phyloP scores from a whole-genome alignment of 139 green algal genomes.

The Coelastrella sp. region DNA sequence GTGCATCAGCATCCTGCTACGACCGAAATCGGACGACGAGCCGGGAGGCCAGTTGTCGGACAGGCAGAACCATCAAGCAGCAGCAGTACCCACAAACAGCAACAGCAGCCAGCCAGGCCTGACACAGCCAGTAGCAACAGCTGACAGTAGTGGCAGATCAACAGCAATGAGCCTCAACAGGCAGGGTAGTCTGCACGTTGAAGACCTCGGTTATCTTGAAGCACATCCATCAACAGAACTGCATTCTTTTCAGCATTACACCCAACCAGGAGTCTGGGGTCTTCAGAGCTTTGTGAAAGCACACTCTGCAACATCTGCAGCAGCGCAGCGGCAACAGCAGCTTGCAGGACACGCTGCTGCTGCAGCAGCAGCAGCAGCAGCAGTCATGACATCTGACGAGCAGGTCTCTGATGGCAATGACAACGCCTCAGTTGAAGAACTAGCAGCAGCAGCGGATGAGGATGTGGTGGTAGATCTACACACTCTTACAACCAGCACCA shows the following conservation, averaged over 20 bases:
- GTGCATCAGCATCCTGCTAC: slow-evolving; percentile 33
- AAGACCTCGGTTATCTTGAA: not conserved
- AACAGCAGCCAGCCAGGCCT: not conserved
- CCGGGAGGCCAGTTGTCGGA: no score
- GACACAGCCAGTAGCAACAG: not conserved
- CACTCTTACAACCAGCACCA: not conserved
- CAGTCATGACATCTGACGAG: not conserved
- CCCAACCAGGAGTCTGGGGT: slow-evolving; percentile 23
- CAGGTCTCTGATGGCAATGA: not conserved
- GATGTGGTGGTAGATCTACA: not conserved
- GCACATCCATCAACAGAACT: not conserved
- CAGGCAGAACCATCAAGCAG: no score
- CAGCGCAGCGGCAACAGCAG: slow-evolving; percentile 13
- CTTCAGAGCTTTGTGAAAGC: slow-evolving; percentile 11
- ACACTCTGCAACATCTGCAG: slow-evolving; percentile 17
- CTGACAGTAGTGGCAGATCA: not conserved
- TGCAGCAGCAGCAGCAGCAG: not conserved
- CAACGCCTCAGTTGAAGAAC: not conserved
- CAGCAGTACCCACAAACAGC: not conserved
- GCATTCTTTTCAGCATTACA: not conserved
- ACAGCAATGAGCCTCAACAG: not conserved
- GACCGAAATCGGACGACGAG: no score
- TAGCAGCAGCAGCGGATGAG: not conserved
- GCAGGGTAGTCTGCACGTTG: slow-evolving; percentile 15
- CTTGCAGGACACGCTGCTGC: not conserved